phyloP scores from a whole-genome alignment of 441 rosid genomes.

The Brassica balearica region DNA sequence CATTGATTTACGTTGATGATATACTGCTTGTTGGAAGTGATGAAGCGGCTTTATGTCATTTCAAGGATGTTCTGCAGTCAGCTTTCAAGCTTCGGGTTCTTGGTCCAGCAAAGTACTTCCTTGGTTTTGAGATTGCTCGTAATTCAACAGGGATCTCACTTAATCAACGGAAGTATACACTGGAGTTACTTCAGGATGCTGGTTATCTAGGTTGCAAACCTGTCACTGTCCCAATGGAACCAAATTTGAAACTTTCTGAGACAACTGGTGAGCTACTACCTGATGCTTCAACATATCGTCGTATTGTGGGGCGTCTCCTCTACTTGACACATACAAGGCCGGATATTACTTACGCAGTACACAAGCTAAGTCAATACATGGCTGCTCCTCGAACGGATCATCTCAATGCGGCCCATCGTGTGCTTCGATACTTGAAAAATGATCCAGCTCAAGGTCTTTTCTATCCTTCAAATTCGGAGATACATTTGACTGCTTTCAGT shows the following conservation, averaged over 20 bases:
- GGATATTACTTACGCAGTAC: background rate
- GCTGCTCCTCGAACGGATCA: background rate
- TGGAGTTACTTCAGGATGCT: background rate
- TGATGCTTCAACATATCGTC: background rate
- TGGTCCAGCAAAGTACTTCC: background rate
- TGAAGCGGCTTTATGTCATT: background rate
- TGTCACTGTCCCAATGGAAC: background rate
- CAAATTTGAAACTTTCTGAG: background rate
- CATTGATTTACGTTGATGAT: background rate
- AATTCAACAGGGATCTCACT: background rate
- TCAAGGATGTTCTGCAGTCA: background rate
- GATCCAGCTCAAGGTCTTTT: background rate
- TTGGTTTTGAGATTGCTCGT: background rate
- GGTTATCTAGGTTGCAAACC: background rate
- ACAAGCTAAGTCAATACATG: background rate
- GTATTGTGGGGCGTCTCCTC: background rate
- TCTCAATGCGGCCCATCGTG: background rate
- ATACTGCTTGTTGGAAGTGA: background rate
- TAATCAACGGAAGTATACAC: background rate
- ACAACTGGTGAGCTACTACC: background rate
- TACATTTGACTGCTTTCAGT: background rate
- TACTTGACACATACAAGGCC: background rate
- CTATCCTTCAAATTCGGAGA: background rate
- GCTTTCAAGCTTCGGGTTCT: background rate
- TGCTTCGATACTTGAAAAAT: background rate